These are phyloP conservation scores for Suillus alpinus DNA, from an alignment of 768 basidiomycete species.

Conservation along the genomic window DNA sequence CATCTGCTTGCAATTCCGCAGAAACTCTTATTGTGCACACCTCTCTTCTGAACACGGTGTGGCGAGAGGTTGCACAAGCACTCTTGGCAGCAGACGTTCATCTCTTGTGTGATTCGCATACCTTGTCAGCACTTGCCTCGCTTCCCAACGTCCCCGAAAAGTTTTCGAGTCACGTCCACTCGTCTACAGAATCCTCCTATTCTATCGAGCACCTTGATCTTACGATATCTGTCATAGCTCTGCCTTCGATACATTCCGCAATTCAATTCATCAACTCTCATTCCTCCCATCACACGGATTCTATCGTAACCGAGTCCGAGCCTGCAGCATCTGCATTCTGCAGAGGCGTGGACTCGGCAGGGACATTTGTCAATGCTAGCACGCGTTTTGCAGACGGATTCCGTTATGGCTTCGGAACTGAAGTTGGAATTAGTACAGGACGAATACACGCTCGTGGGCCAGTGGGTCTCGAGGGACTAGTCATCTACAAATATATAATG, in stretches of 20 bases:
- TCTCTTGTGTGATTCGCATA: slow-evolving; percentile 73
- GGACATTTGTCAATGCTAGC: slow-evolving; percentile 92
- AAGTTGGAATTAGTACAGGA: slow-evolving; percentile 96
- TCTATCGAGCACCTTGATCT: slow-evolving; percentile 86
- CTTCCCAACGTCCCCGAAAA: slow-evolving; percentile 33
- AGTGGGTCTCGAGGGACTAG: slow-evolving; percentile 89
- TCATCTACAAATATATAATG: slow-evolving; percentile 96
- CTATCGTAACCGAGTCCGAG: slow-evolving; percentile 79
- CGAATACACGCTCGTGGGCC: slow-evolving; percentile 96
- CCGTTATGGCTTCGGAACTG: slow-evolving; percentile 94
- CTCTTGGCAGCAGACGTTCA: slow-evolving; percentile 69
- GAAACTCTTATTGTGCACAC: slow-evolving; percentile 89
- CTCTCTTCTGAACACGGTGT: slow-evolving; percentile 65
- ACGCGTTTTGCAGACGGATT: slow-evolving; percentile 97
- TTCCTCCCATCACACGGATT: slow-evolving; percentile 94
- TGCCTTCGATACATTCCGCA: slow-evolving; percentile 70
- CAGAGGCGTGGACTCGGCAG: slow-evolving; percentile 86
- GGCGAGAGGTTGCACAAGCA: slow-evolving; percentile 75
- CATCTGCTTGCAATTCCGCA: slow-evolving; percentile 91
- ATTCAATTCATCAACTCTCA: slow-evolving; percentile 89
- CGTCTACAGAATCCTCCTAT: slow-evolving; percentile 65
- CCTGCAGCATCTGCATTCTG: slow-evolving; percentile 73
- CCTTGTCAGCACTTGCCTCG: slow-evolving; percentile 54
- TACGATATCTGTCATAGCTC: slow-evolving; percentile 74
- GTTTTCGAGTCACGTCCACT: slow-evolving; percentile 44